Evolutionary conservation across 2,329 filamentous ascomycete species (phyloP).

Genomic region (Coniochaeta sp.): DNA sequence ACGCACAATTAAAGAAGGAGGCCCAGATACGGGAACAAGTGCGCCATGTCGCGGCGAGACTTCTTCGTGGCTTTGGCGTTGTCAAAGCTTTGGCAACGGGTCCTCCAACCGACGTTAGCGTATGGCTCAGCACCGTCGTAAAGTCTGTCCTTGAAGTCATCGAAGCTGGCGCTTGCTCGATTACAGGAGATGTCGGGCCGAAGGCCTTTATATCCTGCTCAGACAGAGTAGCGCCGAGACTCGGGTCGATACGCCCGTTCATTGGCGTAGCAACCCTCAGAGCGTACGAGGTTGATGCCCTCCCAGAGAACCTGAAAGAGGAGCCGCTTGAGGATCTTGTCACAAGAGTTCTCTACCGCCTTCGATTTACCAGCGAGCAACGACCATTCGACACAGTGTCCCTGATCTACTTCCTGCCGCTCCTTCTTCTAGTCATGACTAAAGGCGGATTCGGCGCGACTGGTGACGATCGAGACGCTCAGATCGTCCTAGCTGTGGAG

Average conservation of each 20-base stretch:
- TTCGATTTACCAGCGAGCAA: conserved; percentile 87
- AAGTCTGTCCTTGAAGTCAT: conserved; percentile 66
- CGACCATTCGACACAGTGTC: conserved; percentile 87
- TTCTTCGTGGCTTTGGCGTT: conserved; percentile 79
- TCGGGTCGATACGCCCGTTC: conserved; percentile 72
- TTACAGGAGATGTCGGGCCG: conserved; percentile 74
- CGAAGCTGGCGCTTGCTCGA: conserved; percentile 69
- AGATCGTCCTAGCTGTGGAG: conserved; percentile 82
- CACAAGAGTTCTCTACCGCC: conserved; percentile 80
- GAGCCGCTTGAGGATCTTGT: conserved; percentile 81
- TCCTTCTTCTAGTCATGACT: conserved; percentile 71
- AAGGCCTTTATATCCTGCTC: conserved; percentile 74
- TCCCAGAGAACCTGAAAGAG: conserved; percentile 64
- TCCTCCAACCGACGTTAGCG: conserved; percentile 78
- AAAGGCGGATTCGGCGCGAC: conserved; percentile 69
- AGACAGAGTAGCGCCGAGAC: conserved; percentile 62
- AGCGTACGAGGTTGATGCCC: conserved; percentile 63
- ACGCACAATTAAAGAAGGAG: conserved; percentile 85
- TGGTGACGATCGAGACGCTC: conserved; percentile 77
- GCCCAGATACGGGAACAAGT: conserved; percentile 69
- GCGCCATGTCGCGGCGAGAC: conserved; percentile 56
- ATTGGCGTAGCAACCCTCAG: conserved; percentile 83
- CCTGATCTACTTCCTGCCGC: conserved; percentile 76
- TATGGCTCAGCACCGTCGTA: conserved; percentile 83
- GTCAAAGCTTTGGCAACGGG: conserved; percentile 75